phyloP scores from a whole-genome alignment of 768 basidiomycete species.

The Naganishia vaughanmartiniae region DNA sequence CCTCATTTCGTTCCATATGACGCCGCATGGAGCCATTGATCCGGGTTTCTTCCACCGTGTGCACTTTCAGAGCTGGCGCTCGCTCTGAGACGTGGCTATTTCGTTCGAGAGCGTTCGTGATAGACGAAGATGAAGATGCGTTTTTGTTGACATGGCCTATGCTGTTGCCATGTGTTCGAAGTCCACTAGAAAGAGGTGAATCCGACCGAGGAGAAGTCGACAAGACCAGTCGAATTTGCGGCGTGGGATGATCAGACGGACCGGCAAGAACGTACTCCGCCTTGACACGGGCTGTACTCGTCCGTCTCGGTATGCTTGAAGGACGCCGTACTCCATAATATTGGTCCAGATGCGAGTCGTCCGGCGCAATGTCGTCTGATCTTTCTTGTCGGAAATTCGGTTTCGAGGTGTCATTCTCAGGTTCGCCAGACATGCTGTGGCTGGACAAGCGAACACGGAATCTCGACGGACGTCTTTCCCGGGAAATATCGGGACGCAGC shows the following conservation, averaged over 20 bases:
- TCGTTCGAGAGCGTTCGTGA: background rate
- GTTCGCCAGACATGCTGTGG: constrained; percentile 2
- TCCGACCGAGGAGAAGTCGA: constrained; percentile 34
- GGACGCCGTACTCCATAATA: constrained; percentile 1
- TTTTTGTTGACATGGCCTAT: background rate
- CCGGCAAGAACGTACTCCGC: constrained; percentile 55
- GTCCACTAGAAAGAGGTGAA: constrained; percentile 2
- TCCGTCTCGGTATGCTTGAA: constrained; percentile 4
- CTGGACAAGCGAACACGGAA: constrained; percentile 19
- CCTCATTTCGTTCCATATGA: constrained; percentile 5
- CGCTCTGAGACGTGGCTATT: background rate
- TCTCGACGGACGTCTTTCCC: constrained; percentile 35
- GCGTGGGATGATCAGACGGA: constrained; percentile 48
- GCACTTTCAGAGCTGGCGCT: background rate
- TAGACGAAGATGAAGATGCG: background rate
- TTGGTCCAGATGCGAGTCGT: constrained; percentile 23
- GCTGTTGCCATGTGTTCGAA: background rate
- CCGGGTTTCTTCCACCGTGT: constrained; percentile 14
- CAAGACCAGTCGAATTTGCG: constrained; percentile 51
- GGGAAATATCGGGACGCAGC: background rate
- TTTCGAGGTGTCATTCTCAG: background rate
- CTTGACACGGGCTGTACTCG: constrained; percentile 42
- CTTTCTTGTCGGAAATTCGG: constrained; percentile 17
- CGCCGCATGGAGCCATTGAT: constrained; percentile 9
- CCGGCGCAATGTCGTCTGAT: constrained; percentile 9